Evolutionary conservation across 768 basidiomycete genomes (phyloP).

Genomic region (Dioszegia crocea): DNA sequence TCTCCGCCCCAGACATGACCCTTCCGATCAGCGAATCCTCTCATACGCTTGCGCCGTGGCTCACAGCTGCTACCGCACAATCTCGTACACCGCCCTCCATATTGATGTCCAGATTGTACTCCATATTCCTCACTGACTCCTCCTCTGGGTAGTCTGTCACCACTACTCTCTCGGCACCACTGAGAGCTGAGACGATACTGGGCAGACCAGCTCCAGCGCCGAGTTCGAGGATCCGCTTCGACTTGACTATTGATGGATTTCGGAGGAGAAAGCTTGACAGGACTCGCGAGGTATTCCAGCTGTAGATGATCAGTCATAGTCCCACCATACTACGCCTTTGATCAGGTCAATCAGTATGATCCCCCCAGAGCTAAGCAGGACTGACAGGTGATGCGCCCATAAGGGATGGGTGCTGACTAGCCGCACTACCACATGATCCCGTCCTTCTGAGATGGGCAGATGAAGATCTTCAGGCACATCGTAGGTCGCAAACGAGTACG

Average conservation of each 20-base stretch:
- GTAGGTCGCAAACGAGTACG: slow-evolving; percentile 40
- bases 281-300: slow-evolving; percentile 38
- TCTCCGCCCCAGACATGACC: slow-evolving; percentile 46
- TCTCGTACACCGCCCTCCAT: slow-evolving; percentile 13
- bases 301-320: slow-evolving; percentile 14
- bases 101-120: slow-evolving; percentile 65
- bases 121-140: slow-evolving; percentile 68
- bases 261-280: slow-evolving; percentile 37
- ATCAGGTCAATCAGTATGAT: too few relatives aligned
- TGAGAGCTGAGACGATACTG: slow-evolving; percentile 66
- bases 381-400: slow-evolving; percentile 48
- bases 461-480: slow-evolving; percentile 19
- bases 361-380: background rate
- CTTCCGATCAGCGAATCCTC: slow-evolving; percentile 12
- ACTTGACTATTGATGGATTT: slow-evolving; percentile 39
- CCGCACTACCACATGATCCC: slow-evolving; percentile 25
- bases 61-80: slow-evolving; percentile 46
- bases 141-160: slow-evolving; percentile 90
- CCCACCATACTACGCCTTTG: too few relatives aligned
- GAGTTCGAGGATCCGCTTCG: slow-evolving; percentile 68
- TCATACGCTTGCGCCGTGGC: background rate
- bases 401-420: slow-evolving; percentile 46
- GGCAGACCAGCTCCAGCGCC: slow-evolving; percentile 93
- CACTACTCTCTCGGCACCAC: slow-evolving; percentile 69
- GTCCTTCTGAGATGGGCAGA: slow-evolving; percentile 11